A percentile compares a stretch with the other conserved stretches of the same genome.
phyloP scores from a whole-genome alignment of 192 early-diverging fungal species.

The Chytriomyces sp. region DNA sequence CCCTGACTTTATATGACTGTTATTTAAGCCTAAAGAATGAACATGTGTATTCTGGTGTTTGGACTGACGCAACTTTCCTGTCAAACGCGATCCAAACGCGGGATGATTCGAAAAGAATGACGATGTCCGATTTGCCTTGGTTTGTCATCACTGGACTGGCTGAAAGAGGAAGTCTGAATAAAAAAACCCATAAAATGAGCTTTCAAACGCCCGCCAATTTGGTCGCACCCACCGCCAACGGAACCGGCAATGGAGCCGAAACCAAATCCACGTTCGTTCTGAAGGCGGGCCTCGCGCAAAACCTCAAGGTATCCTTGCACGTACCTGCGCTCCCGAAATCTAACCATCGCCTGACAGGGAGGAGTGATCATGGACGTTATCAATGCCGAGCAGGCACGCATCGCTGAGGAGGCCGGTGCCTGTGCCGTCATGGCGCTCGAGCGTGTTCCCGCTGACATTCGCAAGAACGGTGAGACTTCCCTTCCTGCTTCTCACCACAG shows the following conservation, averaged over 20 bases:
- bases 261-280: constrained; percentile 66
- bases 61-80: no score
- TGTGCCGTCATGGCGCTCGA: constrained; percentile 97
- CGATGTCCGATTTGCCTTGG: no score
- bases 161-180: no score
- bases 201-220: constrained; percentile 67
- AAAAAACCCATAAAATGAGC: constrained; percentile 44
- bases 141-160: no score
- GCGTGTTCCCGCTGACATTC: constrained; percentile 98
- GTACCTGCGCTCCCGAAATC: not conserved
- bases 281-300: constrained; percentile 96
- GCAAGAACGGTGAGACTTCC: constrained; percentile 73
- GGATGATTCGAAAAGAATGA: no score
- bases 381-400: constrained; percentile 95
- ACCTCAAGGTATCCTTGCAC: constrained; percentile 78
- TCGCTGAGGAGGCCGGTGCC: constrained; percentile 97
- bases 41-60: no score
- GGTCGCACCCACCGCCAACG: constrained; percentile 42
- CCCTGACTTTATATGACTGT: no score
- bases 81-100: no score
- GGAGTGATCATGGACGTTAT: constrained; percentile 99
- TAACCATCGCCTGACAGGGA: constrained; percentile 58
- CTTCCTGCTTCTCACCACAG: not conserved
- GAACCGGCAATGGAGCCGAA: constrained; percentile 8
- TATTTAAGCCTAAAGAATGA: no score